These are phyloP conservation scores for Dictyophora rubrovolvata DNA, from an alignment of 768 basidiomycete genomes.

Conservation along the genomic window DNA sequence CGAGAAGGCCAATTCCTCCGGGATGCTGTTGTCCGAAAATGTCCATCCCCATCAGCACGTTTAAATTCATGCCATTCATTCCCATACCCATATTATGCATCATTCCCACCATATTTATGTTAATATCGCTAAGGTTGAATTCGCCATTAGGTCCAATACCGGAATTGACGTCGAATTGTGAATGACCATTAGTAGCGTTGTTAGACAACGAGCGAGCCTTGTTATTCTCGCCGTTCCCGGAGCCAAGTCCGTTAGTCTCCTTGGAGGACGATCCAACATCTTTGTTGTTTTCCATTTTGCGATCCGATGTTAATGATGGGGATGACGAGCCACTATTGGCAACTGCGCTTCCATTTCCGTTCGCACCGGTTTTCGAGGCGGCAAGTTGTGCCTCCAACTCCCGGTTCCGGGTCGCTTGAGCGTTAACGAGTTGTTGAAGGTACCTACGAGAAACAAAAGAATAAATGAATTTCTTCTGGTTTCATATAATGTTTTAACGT, in stretches of 20 bases:
- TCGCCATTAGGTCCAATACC: background rate
- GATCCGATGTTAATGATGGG: background rate
- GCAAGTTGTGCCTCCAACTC: conserved; percentile 69
- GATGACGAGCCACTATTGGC: background rate
- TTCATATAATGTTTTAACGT: background rate
- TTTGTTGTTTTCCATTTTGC: background rate
- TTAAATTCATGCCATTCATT: background rate
- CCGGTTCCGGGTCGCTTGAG: conserved; percentile 66
- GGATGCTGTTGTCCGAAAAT: background rate
- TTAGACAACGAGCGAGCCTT: no score
- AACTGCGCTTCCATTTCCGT: background rate
- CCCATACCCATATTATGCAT: background rate
- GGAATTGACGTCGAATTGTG: background rate
- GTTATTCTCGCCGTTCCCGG: background rate
- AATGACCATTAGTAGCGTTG: background rate
- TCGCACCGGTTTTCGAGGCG: conserved; percentile 22
- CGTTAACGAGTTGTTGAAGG: conserved; percentile 76
- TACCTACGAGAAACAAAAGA: conserved; percentile 31
- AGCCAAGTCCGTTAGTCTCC: background rate
- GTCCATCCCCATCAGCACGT: background rate
- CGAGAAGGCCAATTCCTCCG: background rate
- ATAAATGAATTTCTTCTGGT: background rate
- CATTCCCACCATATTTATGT: background rate
- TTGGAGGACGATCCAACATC: background rate
- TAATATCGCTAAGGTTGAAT: background rate